Evolutionary conservation across 805 yeast genomes (phyloP), one percentile per base, ranked within the genome.

Genomic region (Yarrowia sp.): DNA sequence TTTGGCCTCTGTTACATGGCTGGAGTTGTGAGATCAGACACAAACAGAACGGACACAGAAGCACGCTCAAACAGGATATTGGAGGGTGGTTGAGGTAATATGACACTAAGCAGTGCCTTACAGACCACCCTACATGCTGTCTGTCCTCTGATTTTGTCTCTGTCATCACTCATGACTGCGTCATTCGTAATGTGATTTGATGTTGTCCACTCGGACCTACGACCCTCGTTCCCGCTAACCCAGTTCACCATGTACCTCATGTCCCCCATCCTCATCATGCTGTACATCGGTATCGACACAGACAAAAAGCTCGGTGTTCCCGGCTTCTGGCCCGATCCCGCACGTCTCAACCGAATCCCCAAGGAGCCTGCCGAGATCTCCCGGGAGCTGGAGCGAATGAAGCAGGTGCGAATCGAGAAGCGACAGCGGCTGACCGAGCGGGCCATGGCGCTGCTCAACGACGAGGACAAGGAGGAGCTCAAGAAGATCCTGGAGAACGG

Each of bases 271-370:
- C 84, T 86, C n/a, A 89, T 92, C 75, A 93, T 93, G 98, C 89
- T 91, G 79, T 93, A 89, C 74, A 93, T 92, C 55, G 98, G 98
- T 76, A 85, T 89, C 48, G 93, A 93, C 74, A 89, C 98, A 1
- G 97, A 93, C 77, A 86, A 83, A 74, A 93, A 92, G 80, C 87
- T 93, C 77, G 91, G 92, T 75, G 88, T 92, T 59, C 96, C 97
- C 9, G 97, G 97, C 22, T 93, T 91, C 79, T 92, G 97, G 97
- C 98, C 98, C 2, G 98, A 92, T 77, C 97, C 97, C 50, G 89
- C 90, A 50, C 89, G 97, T 2, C 83, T 92, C 73, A 92, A 93
- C 77, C 89, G 91, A 79, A 88, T 93, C 43, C 98, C 98, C 2
- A 93, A 92, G 75, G 97, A 93, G 75, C 92, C 92, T 2, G 90